A percentile compares a stretch with the other conserved stretches of the same genome.
Conservation (phyloP, 805 yeast species). For the Ogataea wickerhamii region DNA sequence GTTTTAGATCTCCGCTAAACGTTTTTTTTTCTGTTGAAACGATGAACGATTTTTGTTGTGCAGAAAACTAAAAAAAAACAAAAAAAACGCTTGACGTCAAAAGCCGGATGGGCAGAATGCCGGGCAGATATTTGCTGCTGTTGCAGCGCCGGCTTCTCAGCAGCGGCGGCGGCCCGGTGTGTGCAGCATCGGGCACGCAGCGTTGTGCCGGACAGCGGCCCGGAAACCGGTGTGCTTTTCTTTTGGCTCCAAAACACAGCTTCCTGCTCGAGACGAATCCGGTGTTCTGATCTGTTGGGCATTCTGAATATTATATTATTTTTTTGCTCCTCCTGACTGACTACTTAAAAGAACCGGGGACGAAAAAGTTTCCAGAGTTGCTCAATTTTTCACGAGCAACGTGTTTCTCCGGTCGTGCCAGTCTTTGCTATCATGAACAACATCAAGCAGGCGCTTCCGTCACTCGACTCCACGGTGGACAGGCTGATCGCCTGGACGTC, state of each 20-base stretch:
- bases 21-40: no score
- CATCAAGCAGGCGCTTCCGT: constrained; percentile 9
- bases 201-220: no score
- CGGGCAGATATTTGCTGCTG: no score
- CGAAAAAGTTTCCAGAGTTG: background rate
- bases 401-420: background rate
- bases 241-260: background rate
- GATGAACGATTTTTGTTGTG: no score
- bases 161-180: no score
- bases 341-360: background rate
- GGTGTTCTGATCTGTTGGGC: constrained; percentile 1
- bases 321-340: no score
- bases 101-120: background rate
- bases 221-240: no score
- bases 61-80: no score
- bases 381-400: background rate
- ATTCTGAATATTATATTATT: background rate
- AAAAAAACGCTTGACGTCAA: background rate
- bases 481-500: constrained; percentile 21
- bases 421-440: constrained; percentile 4
- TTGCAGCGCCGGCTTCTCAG: no score
- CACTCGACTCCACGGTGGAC: constrained; percentile 9
- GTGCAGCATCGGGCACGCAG: no score
- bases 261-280: background rate
- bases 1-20: no score